Conservation (phyloP, 345 rosid genomes). For the Gossypium arboreum region DNA sequence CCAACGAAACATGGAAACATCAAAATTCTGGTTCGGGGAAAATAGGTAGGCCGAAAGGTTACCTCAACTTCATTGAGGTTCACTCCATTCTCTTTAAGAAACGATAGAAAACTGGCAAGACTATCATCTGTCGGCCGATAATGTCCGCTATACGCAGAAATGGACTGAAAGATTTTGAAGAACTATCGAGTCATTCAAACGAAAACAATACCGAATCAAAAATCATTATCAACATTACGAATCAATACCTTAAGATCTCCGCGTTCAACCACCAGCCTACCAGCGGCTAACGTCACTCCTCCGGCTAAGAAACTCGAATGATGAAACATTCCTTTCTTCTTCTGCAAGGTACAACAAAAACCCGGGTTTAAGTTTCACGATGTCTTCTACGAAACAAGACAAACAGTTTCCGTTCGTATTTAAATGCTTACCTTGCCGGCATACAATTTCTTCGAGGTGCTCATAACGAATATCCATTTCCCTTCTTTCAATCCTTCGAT, state of each 20-base stretch:
- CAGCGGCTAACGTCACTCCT: constrained; percentile 88
- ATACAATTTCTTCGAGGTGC: constrained; percentile 69
- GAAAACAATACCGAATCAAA: not conserved
- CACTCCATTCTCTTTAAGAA: constrained; percentile 69
- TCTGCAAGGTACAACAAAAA: constrained; percentile 38
- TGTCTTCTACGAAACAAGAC: not conserved
- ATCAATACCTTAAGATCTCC: constrained; percentile 70
- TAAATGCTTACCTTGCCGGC: constrained; percentile 55
- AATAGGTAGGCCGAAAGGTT: constrained; percentile 9
- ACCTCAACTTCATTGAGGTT: constrained; percentile 68
- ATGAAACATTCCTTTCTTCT: constrained; percentile 88
- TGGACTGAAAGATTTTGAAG: constrained; percentile 39
- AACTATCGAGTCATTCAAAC: not conserved
- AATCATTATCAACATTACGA: not conserved
- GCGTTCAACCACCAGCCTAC: constrained; percentile 61
- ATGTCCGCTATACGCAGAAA: constrained; percentile 93
- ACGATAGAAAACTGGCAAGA: constrained; percentile 51
- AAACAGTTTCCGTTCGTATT: not conserved
- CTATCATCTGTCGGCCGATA: constrained; percentile 78
- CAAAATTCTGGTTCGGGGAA: not conserved
- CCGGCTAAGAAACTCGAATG: constrained; percentile 98
- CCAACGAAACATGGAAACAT: not conserved
- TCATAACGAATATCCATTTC: constrained; percentile 91
- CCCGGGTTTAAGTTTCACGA: not conserved
- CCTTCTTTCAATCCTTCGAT: constrained; percentile 33